A percentile compares a stretch with the other conserved stretches of the same genome.
Conservation (phyloP, 2,329 filamentous ascomycete species). For the Byssothecium circinans region DNA sequence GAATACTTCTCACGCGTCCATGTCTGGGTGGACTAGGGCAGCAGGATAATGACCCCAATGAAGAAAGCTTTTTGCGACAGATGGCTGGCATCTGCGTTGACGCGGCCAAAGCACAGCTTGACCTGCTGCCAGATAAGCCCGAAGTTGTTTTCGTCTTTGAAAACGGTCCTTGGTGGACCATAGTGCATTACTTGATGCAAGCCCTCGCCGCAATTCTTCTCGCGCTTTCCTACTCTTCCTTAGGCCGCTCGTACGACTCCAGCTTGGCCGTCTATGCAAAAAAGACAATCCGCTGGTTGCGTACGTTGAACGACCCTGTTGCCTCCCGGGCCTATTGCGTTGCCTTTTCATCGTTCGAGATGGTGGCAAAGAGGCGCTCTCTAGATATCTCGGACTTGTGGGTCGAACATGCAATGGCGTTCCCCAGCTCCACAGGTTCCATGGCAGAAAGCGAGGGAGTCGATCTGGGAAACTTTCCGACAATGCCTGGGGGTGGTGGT, state of each 20-base stretch:
- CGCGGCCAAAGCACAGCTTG: conserved; percentile 39
- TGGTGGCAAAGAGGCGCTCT: conserved; percentile 20
- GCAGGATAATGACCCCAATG: conserved; percentile 15
- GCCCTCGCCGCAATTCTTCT: conserved; percentile 43
- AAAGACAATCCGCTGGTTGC: conserved; percentile 40
- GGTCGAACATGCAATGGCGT: conserved; percentile 3
- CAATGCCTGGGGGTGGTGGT: no score
- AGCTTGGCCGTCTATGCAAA: conserved; percentile 26
- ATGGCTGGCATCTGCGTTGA: conserved; percentile 42
- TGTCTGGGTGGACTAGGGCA: conserved; percentile 37
- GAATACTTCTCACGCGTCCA: conserved; percentile 46
- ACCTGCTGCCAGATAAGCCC: conserved; percentile 40
- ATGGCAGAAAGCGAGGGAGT: no score
- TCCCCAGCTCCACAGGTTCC: background rate
- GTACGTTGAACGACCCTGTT: conserved; percentile 29
- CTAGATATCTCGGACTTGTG: conserved; percentile 17
- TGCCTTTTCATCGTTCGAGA: conserved; percentile 20
- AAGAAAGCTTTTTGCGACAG: conserved; percentile 30
- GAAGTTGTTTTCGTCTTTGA: conserved; percentile 33
- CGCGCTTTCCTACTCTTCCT: conserved; percentile 35
- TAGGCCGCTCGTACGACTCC: conserved; percentile 22
- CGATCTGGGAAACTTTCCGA: no score
- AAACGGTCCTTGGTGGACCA: conserved; percentile 47
- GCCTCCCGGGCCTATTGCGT: conserved; percentile 28
- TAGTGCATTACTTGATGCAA: conserved; percentile 46